These are phyloP conservation scores for Sordaria brevicollis DNA, from an alignment of 495 filamentous ascomycete genomes.

Conservation along the genomic window DNA sequence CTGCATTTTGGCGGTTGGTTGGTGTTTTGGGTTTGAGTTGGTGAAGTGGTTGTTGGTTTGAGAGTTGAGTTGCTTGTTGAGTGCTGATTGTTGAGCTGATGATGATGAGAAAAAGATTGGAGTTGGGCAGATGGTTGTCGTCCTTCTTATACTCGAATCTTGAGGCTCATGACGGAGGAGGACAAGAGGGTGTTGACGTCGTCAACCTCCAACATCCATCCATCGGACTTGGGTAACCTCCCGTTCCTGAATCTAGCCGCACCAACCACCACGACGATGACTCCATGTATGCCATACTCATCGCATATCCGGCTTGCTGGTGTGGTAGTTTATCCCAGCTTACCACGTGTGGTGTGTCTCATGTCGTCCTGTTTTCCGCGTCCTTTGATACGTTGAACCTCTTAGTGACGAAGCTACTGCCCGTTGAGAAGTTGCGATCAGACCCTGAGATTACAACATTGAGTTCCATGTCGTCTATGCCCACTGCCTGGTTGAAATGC, in stretches of 20 bases:
- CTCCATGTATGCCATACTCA: not conserved
- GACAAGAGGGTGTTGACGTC: not conserved
- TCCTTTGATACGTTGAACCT: not conserved
- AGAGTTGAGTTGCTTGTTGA: not conserved
- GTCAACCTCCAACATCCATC: not conserved
- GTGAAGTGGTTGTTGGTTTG: not conserved
- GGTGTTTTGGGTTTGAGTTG: not conserved
- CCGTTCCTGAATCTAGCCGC: not conserved
- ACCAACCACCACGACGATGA: not conserved
- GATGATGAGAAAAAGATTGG: not conserved
- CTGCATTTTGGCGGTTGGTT: conserved; percentile 14
- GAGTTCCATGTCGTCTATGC: not conserved
- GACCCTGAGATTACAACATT: not conserved
- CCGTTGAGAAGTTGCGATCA: not conserved
- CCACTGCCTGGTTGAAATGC: not conserved
- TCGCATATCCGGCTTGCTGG: not conserved
- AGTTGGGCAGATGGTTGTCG: not conserved
- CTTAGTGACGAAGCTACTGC: not conserved
- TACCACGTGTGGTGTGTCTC: not conserved
- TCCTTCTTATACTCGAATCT: not conserved
- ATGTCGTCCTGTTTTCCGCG: not conserved
- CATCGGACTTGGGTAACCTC: not conserved
- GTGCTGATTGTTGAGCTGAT: not conserved
- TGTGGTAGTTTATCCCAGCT: not conserved
- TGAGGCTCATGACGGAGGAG: not conserved